Evolutionary conservation across 192 early-diverging fungal species (phyloP).

Genomic region (Mortierella claussenii): DNA sequence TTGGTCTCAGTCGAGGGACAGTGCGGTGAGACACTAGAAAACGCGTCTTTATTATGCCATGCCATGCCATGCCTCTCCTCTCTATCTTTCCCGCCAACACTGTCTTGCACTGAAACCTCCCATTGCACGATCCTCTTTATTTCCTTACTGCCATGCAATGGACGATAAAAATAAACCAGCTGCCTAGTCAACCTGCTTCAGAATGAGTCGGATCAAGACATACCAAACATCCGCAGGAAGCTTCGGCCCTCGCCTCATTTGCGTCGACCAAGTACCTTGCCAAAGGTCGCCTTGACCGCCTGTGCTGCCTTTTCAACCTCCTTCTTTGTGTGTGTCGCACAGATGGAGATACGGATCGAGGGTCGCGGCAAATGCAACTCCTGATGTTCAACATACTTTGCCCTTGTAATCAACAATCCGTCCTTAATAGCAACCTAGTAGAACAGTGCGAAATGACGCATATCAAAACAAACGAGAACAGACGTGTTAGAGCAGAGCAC

Average conservation of each 20-base stretch:
- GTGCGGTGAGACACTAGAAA: background rate
- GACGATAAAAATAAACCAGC: no score
- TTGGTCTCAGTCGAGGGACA: background rate
- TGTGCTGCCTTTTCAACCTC: constrained; percentile 87
- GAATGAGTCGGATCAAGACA: constrained; percentile 1
- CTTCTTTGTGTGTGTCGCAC: constrained; percentile 80
- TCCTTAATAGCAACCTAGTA: constrained; percentile 66
- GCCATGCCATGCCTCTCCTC: no score
- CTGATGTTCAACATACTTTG: constrained; percentile 88
- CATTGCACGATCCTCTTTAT: no score
- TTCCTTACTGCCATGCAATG: no score
- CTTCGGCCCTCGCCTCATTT: constrained; percentile 22
- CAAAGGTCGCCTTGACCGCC: constrained; percentile 77
- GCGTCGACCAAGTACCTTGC: constrained; percentile 61
- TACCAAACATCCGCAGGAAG: background rate
- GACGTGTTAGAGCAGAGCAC: background rate
- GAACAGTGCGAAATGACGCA: background rate
- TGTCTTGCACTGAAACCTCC: background rate
- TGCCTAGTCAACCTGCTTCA: background rate
- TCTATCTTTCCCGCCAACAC: no score
- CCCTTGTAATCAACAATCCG: constrained; percentile 87
- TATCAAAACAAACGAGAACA: background rate
- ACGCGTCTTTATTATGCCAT: no score
- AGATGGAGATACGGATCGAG: constrained; percentile 85
- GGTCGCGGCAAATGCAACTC: constrained; percentile 78